These are phyloP conservation scores for Phaeoacremonium minimum DNA, from an alignment of 2,329 filamentous ascomycete genomes.

Conservation along the genomic window DNA sequence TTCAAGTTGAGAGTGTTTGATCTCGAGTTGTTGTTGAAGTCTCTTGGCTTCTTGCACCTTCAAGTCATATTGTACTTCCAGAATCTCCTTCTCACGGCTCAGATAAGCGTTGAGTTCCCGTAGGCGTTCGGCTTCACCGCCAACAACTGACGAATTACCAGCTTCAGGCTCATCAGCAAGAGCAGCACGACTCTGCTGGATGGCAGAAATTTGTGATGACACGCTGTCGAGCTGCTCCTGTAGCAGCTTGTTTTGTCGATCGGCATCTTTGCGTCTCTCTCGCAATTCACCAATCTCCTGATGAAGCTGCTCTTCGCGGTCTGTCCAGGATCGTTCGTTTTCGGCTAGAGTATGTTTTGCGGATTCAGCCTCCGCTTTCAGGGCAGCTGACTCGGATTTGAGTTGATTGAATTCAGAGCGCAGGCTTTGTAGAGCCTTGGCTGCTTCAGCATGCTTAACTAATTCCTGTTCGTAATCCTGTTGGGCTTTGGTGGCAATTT, in stretches of 20 bases:
- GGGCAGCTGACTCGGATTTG: slow-evolving; percentile 70
- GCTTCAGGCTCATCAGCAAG: slow-evolving; percentile 48
- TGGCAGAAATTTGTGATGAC: slow-evolving; percentile 69
- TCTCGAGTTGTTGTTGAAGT: slow-evolving; percentile 84
- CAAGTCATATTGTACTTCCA: slow-evolving; percentile 93
- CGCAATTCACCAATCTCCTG: slow-evolving; percentile 77
- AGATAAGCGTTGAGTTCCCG: slow-evolving; percentile 90
- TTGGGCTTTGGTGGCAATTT: slow-evolving; percentile 89
- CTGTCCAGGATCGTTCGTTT: slow-evolving; percentile 83
- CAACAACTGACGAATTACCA: slow-evolving; percentile 44
- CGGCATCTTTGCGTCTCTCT: slow-evolving; percentile 75
- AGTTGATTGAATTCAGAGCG: slow-evolving; percentile 78
- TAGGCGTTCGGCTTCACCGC: slow-evolving; percentile 67
- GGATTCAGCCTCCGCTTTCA: slow-evolving; percentile 79
- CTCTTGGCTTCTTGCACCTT: slow-evolving; percentile 85
- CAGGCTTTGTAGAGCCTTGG: slow-evolving; percentile 74
- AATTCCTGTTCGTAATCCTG: slow-evolving; percentile 94
- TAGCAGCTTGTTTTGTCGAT: slow-evolving; percentile 84
- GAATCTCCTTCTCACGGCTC: slow-evolving; percentile 92
- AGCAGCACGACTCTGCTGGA: slow-evolving; percentile 70
- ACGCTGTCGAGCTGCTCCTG: slow-evolving; percentile 86
- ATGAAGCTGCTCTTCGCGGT: slow-evolving; percentile 76
- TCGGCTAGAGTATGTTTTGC: slow-evolving; percentile 74
- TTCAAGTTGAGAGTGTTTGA: slow-evolving; percentile 82
- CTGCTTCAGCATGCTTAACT: slow-evolving; percentile 93